Evolutionary conservation across 2,329 filamentous ascomycete genomes (phyloP), one percentile per base, ranked within the genome.

Genomic region (Ophiostoma ulmi): DNA sequence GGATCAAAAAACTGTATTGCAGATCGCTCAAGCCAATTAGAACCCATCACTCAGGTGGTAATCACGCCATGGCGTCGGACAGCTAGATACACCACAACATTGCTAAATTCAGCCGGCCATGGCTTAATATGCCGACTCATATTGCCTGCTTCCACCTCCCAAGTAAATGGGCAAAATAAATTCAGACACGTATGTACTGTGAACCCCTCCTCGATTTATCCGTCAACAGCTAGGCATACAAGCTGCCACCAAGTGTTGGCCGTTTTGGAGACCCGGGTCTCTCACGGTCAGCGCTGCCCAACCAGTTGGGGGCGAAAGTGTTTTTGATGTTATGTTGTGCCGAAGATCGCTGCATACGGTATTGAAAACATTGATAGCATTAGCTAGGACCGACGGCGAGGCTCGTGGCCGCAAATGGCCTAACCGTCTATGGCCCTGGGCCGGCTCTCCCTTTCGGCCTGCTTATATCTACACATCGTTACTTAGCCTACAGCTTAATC

Each of bases 221-320:
- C 52, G 52, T 8, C 7, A 26, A 13, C 22, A 22, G 52, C 52
- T 58, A 17, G 44, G 44, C 11, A 58, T 26, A 26, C 44, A 17
- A 13, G n/a, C 17, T 26, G n/a, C 11, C n/a, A 26, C 52, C 11
- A 1, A 14, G n/a, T 4, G 22, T 26, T 58, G 52, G 52, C n/a
- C n/a, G 52, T 26, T 58, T 58, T 26, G 8, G 52, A 26, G 52
- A 22, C 52, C 52, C 52, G 52, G n/a, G 52, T 26, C 52, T 17
- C 8, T 58, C 5, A 8, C 8, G 52, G 52, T 26, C 52, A 22
- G 22, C 52, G 22, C n/a, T 58, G 52, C 52, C 52, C 52, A 58
- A 58, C 52, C 52, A 58, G n/a, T 58, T 58, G 52, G 52, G 52
- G 52, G 52, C 52, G 52, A 22, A 58, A 13, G 22, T 26, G n/a